These are phyloP conservation scores for Ophiosphaerella narmari DNA, from an alignment of 2,329 filamentous ascomycete species.

Conservation along the genomic window DNA sequence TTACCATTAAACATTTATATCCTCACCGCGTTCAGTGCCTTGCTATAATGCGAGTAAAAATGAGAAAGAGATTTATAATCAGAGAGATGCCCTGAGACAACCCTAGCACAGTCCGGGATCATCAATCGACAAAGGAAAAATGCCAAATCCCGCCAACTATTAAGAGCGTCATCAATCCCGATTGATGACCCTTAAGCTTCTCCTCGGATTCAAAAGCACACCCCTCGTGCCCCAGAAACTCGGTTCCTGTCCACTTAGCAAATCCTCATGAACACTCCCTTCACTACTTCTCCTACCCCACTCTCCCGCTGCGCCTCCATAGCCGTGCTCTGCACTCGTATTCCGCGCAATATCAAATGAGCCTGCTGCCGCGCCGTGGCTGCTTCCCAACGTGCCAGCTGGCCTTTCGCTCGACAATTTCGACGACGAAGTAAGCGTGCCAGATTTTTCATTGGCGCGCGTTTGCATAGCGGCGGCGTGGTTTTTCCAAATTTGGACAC, in stretches of 20 bases:
- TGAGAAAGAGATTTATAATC: background rate
- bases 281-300: conserved; percentile 47
- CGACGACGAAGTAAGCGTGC: conserved; percentile 29
- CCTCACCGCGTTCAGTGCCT: background rate
- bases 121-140: background rate
- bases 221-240: conserved; percentile 66
- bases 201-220: conserved; percentile 68
- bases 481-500: conserved; percentile 70
- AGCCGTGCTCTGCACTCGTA: conserved; percentile 11
- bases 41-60: background rate
- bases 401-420: conserved; percentile 28
- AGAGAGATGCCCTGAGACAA: no score
- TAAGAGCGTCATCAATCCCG: conserved; percentile 45
- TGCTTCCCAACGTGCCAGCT: conserved; percentile 18
- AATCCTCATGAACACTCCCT: conserved; percentile 60
- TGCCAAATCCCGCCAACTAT: background rate
- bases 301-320: conserved; percentile 25
- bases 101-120: no score
- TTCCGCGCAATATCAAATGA: conserved; percentile 23
- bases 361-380: conserved; percentile 20
- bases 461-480: conserved; percentile 70
- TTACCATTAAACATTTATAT: background rate
- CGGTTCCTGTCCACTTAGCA: conserved; percentile 67
- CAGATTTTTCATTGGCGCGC: conserved; percentile 52
- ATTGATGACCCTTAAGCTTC: conserved; percentile 73